Evolutionary conservation across 2,329 filamentous ascomycete genomes (phyloP).

Genomic region (Diaporthe humulicola): DNA sequence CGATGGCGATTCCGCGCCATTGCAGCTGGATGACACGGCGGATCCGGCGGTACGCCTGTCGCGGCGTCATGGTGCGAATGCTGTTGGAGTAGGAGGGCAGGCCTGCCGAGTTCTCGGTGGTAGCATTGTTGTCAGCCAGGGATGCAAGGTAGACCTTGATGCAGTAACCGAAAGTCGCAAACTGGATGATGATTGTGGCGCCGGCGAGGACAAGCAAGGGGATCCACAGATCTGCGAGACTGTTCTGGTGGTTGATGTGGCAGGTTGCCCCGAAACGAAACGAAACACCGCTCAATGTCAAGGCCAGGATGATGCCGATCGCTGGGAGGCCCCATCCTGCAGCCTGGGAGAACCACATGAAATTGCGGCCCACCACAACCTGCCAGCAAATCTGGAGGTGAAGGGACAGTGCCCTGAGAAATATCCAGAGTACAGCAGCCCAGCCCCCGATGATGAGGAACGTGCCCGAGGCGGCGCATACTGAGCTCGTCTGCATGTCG

Average conservation of each 20-base stretch:
- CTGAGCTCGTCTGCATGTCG: slow-evolving; percentile 84
- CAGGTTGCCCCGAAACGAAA: slow-evolving; percentile 93
- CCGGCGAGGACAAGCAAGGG: slow-evolving; percentile 85
- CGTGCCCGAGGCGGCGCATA: slow-evolving; percentile 90
- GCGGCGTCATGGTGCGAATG: slow-evolving; percentile 81
- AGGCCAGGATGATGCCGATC: slow-evolving; percentile 79
- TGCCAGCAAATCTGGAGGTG: slow-evolving; percentile 99
- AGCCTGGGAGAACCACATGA: slow-evolving; percentile 87
- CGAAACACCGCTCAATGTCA: slow-evolving; percentile 90
- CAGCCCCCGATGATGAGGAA: slow-evolving; percentile 90
- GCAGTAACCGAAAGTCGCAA: slow-evolving; percentile 91
- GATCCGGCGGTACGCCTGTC: slow-evolving; percentile 89
- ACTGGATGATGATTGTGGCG: slow-evolving; percentile 82
- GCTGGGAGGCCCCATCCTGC: slow-evolving; percentile 88
- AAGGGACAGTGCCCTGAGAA: slow-evolving; percentile 89
- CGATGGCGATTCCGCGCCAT: slow-evolving; percentile 93
- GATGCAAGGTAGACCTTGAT: slow-evolving; percentile 94
- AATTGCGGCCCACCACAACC: slow-evolving; percentile 85
- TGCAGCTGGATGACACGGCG: slow-evolving; percentile 90
- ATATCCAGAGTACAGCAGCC: slow-evolving; percentile 89
- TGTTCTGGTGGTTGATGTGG: slow-evolving; percentile 92
- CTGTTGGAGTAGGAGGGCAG: slow-evolving; percentile 83
- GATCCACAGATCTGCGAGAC: slow-evolving; percentile 89
- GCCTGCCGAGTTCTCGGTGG: slow-evolving; percentile 75
- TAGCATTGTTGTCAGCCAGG: slow-evolving; percentile 78